Base-by-base conservation (phyloP, 345 rosid genomes). In the Erucastrum elatum region DNA sequence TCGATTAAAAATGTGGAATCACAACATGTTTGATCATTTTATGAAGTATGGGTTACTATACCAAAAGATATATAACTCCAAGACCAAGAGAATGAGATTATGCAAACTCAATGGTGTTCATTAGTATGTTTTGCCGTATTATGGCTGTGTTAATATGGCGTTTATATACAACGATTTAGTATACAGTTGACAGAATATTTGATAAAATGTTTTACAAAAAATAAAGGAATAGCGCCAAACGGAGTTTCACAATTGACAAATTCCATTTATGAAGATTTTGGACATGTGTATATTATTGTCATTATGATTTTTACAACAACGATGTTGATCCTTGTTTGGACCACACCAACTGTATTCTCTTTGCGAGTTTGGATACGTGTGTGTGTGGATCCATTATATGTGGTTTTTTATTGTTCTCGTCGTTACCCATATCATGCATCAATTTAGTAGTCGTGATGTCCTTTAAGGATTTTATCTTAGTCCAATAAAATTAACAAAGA, bases 261-360 rank as follows among this genome's bases (percentile, higher is more conserved):
- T 13, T 37, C 59, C 59, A 79, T 79, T 72, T 74, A 79, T 79
- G 75, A 66, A 5, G n/a, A 61, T 68, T 68, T 73, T 79, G 82
- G 82, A 68, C 78, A 61, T 68, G 1, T 70, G 31, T 33, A 56
- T 11, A 51, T 11, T 71, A 59, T 58, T 7, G 31, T 44, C 34
- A 72, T 72, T 39, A 61, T 61, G 55, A 49, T 49, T 13, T 49
- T 49, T 49, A 49, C 55, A 49, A 49, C 55, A 49, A 49, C 55
- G 55, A 49, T 49, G 55, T 49, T 49, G 55, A 49, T 49, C 55
- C 55, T 49, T 49, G 17, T n/a, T 49, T 49, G 55, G 55, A 49
- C 55, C 55, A 49, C 55, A 49, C 55, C 74, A 8, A 25, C 64
- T 61, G 12, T 61, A 12, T 59, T 58, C 65, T 29, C 49, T 73